Evolutionary conservation across 768 basidiomycete species (phyloP).

Genomic region (Grammothele lineata): DNA sequence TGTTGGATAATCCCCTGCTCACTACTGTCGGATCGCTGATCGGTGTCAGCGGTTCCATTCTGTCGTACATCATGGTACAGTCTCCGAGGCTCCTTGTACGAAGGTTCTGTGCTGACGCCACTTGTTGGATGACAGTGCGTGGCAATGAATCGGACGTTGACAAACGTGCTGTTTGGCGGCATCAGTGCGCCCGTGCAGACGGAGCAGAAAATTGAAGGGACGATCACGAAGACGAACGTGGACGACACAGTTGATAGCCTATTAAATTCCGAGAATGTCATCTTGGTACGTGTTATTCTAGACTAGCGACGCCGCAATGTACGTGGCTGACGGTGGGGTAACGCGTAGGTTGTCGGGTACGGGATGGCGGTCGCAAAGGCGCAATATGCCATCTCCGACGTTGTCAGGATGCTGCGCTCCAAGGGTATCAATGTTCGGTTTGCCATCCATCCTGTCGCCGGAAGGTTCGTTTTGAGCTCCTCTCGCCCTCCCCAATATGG

Average conservation of each 20-base stretch:
- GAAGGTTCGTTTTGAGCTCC: slow-evolving; percentile 26
- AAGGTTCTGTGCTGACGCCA: too few relatives aligned
- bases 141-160: slow-evolving; percentile 85
- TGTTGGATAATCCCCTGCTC: slow-evolving; percentile 82
- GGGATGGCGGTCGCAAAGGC: slow-evolving; percentile 94
- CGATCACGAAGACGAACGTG: slow-evolving; percentile 69
- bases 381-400: slow-evolving; percentile 72
- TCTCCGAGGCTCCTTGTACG: too few relatives aligned
- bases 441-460: slow-evolving; percentile 87
- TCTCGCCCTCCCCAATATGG: not conserved
- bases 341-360: slow-evolving; percentile 78
- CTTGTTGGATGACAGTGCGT: slow-evolving; percentile 72
- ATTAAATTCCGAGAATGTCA: slow-evolving; percentile 77
- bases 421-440: slow-evolving; percentile 81
- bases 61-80: slow-evolving; percentile 88
- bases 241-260: slow-evolving; percentile 82
- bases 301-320: not conserved
- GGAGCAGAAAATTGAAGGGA: slow-evolving; percentile 75
- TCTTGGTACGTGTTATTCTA: slow-evolving; percentile 46
- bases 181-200: slow-evolving; percentile 54
- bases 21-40: slow-evolving; percentile 85
- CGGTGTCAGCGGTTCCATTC: slow-evolving; percentile 86
- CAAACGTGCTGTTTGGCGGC: slow-evolving; percentile 88
- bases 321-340: not conserved
- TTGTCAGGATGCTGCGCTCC: slow-evolving; percentile 64